These are phyloP conservation scores for Phytopythium kandeliae DNA, from an alignment of 352 stramenopile species.

Conservation along the genomic window DNA sequence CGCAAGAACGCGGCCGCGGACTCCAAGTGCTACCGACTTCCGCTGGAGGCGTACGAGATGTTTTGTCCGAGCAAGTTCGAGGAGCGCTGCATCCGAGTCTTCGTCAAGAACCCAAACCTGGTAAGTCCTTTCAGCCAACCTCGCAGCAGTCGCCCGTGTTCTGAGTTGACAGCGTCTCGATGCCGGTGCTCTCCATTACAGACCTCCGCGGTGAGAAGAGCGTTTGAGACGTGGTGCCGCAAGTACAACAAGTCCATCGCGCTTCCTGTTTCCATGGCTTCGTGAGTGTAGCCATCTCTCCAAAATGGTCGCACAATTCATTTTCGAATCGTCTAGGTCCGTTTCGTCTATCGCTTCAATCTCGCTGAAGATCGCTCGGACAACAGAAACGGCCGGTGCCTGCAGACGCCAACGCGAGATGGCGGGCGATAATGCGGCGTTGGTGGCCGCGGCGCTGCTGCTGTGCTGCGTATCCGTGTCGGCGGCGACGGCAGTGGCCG, in stretches of 20 bases:
- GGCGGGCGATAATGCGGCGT: slow-evolving; percentile 2
- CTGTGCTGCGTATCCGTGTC: slow-evolving; percentile 35
- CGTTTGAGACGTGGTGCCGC: slow-evolving; percentile 43
- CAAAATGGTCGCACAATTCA: too few species aligned
- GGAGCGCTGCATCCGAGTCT: slow-evolving; percentile 65
- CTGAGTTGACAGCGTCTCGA: background rate
- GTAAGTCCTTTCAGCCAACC: slow-evolving; percentile 18
- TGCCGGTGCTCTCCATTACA: slow-evolving; percentile 4
- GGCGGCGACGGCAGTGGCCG: slow-evolving; percentile 25
- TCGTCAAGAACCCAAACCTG: slow-evolving; percentile 53
- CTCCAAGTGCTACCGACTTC: slow-evolving; percentile 46
- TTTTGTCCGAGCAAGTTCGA: slow-evolving; percentile 59
- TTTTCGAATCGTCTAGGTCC: too few species aligned
- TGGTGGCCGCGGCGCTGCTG: slow-evolving; percentile 26
- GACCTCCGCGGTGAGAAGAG: slow-evolving; percentile 39
- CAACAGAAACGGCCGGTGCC: background rate
- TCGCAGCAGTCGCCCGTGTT: background rate
- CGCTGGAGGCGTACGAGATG: slow-evolving; percentile 57
- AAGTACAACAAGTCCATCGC: slow-evolving; percentile 46
- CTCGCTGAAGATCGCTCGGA: too few species aligned
- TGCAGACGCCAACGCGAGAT: background rate
- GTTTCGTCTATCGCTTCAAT: too few species aligned
- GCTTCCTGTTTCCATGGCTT: slow-evolving; percentile 15
- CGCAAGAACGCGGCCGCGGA: slow-evolving; percentile 46
- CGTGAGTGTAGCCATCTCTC: background rate